Evolutionary conservation across 495 filamentous ascomycete genomes (phyloP), one percentile per base, ranked within the genome.

Genomic region (Elasticomyces elasticus): DNA sequence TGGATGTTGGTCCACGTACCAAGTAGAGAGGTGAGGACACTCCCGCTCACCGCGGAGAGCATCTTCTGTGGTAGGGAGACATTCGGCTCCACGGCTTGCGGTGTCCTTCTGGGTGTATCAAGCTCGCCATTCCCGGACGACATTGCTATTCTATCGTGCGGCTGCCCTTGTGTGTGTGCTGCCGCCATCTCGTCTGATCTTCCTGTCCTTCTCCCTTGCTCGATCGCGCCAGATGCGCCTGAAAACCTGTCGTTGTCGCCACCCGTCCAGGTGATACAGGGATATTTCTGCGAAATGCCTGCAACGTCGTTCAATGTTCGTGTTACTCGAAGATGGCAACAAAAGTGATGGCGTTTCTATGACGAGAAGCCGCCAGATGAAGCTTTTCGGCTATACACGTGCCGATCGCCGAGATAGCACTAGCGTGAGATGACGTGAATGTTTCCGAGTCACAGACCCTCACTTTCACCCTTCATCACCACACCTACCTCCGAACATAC

Each of bases 21-120:
- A 49, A 97, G 76, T 12, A 98, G 70, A 26, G 86, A 88, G 10
- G 92, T 97, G 49, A 97, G 69, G 55, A 97, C 70, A 64, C 89
- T 96, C 20, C 92, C 92, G 10, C 82, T 84, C 17, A 89, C 88
- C 7, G 92, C 92, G 53, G 91, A 95, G 28, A 92, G 66, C 94
- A 98, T 98, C 71, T 87, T 89, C 71, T 97, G 94, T 9, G 72
- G 65, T 15, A 87, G 74, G 1, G 90, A 86, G 52, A 89, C 86
- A 55, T 89, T 76, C 24, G 72, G 58, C 13, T 52, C 49, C 26
- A 31, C 31, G 1, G 51, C 2, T 24, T 27, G 45, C 28, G 38
- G 19, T 2, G 47, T 28, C 20, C 22, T 28, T 9, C 64, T 42
- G 7, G 58, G 52, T 12, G 53, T 41, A 12, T 50, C 47, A 25